These are phyloP conservation scores for Sonneratia caseolaris DNA, from an alignment of 345 rosid genomes.

Conservation along the genomic window DNA sequence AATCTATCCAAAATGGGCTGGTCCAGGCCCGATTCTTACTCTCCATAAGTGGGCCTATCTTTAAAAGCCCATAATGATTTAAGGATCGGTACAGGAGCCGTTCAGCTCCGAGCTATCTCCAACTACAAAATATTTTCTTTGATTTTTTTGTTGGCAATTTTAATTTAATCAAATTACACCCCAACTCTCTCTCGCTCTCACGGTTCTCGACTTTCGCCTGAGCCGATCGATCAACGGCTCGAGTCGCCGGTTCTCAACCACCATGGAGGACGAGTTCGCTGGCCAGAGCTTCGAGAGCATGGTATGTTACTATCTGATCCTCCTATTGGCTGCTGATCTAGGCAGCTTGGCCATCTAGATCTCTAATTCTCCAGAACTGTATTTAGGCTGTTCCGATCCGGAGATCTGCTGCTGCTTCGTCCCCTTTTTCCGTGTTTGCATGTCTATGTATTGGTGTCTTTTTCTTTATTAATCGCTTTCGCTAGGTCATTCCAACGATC, in stretches of 20 bases:
- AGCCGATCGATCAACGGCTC: neutral
- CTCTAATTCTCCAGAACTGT: neutral
- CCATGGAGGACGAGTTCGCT: conserved; percentile 2
- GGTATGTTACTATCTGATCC: neutral
- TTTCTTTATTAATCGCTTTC: neutral
- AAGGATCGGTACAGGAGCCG: too few species aligned
- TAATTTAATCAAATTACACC: neutral
- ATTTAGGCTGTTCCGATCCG: neutral
- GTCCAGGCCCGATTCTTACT: too few species aligned
- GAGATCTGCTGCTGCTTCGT: neutral
- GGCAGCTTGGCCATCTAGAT: neutral
- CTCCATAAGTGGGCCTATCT: too few species aligned
- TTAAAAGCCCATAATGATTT: too few species aligned
- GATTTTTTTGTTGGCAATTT: neutral
- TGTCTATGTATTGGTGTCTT: neutral
- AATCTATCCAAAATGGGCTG: too few species aligned
- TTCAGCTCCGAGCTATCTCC: too few species aligned
- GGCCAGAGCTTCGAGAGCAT: neutral
- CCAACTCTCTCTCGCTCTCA: neutral
- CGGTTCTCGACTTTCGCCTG: neutral
- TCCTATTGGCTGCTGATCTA: neutral
- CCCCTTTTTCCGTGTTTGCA: neutral
- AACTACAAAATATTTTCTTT: neutral
- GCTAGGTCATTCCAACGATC: neutral
- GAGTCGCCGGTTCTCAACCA: neutral